Evolutionary conservation across 1,284 basidiomycete genomes (phyloP), one percentile per base, ranked within the genome.

Genomic region (Amylostereum areolatum): DNA sequence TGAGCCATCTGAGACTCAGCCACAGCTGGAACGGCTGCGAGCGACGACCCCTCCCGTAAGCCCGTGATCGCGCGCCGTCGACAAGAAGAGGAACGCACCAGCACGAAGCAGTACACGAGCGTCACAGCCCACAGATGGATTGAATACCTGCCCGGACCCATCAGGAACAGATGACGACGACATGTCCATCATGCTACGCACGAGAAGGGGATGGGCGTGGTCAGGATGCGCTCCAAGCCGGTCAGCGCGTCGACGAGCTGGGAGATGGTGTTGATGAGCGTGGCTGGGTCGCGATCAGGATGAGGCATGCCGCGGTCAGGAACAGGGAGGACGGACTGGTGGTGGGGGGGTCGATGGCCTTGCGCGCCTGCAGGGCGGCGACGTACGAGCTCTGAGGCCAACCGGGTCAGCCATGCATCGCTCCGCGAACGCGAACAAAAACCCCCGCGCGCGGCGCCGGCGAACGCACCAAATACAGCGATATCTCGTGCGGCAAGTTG

Each of bases 191-290:
- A 18, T 18, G 18, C 18, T 18, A 55, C 59, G 24, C 29, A 89
- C 73, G 82, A 86, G 67, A 86, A 89, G 1, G 87, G 88, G 43
- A 91, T 88, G 1, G 87, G 87, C 0, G 85, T 89, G 0, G 86
- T 89, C 10, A 89, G 68, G 55, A 90, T 88, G 40, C 87, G 72
- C 61, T 91, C 87, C 3, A 90, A 70, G 4, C 81, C 81, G 5
- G 83, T 83, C 39, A 90, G 66, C 12, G 81, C 77, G 47, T 89
- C 85, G 3, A 80, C 78, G 39, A 90, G 73, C 54, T 75, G 72
- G 55, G 74, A 76, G 6, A 89, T 61, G 1, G 78, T 59, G 2
- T 57, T 59, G 0, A 85, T 52, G 24, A 89, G 66, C n/a, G 68
- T 63, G 57, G 78, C 83, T 85, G 51, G 5, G 27, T 29, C 5